Evolutionary conservation across 2,329 filamentous ascomycete species (phyloP).

Genomic region (Cordyceps farinosa): DNA sequence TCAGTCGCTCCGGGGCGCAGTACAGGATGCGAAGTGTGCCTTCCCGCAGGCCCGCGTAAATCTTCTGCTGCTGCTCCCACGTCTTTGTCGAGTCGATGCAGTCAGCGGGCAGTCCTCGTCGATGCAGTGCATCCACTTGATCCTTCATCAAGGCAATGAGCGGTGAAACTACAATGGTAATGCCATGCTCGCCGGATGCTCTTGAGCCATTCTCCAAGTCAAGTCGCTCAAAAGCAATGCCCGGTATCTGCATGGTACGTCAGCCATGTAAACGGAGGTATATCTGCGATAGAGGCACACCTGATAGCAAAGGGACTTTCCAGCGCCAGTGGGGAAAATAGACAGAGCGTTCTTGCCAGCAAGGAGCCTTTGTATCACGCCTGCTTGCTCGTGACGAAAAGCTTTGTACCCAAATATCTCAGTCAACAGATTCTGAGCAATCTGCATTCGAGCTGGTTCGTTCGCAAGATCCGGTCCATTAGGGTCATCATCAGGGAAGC

Average conservation of each 20-base stretch:
- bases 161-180: conserved; percentile 55
- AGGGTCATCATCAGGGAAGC: not conserved
- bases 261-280: not conserved
- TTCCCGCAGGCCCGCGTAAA: conserved; percentile 36
- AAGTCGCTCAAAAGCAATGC: conserved; percentile 43
- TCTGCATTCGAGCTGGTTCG: not conserved
- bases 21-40: conserved; percentile 53
- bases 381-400: conserved; percentile 45
- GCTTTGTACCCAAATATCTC: conserved; percentile 37
- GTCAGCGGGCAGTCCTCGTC: conserved; percentile 49
- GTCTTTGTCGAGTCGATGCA: conserved; percentile 55
- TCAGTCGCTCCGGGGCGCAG: conserved; percentile 57
- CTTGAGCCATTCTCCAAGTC: conserved; percentile 32
- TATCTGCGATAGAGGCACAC: conserved; percentile 25
- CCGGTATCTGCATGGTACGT: conserved; percentile 37
- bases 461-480: not conserved
- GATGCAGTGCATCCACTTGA: conserved; percentile 52
- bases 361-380: conserved; percentile 37
- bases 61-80: conserved; percentile 41
- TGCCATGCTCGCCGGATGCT: conserved; percentile 37
- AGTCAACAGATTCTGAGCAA: conserved; percentile 31
- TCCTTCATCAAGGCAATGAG: conserved; percentile 59
- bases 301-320: conserved; percentile 50
- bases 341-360: conserved; percentile 40
- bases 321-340: conserved; percentile 46